These are phyloP conservation scores for Phytophthora vignae DNA, from an alignment of 352 stramenopile genomes.

Conservation along the genomic window DNA sequence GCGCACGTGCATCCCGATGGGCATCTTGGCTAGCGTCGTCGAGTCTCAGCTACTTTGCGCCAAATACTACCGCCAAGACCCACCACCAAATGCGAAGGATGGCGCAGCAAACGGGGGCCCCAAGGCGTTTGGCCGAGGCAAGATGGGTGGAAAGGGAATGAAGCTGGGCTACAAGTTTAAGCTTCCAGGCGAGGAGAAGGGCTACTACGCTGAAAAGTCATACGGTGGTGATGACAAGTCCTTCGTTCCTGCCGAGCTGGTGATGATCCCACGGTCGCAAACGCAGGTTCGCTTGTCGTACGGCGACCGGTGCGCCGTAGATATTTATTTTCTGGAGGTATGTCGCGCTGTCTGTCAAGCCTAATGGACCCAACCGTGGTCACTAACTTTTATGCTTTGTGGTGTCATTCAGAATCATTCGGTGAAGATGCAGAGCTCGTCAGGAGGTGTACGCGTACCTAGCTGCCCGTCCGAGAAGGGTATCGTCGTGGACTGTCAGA, in stretches of 20 bases:
- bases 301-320: conserved; percentile 84
- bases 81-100: conserved; percentile 49
- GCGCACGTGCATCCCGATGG: conserved; percentile 85
- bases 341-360: background rate
- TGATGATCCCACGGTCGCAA: conserved; percentile 87
- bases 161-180: conserved; percentile 91
- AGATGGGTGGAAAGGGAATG: conserved; percentile 87
- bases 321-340: conserved; percentile 93
- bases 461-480: conserved; percentile 81
- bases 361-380: background rate
- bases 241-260: conserved; percentile 83
- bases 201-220: conserved; percentile 86
- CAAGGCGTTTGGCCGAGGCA: conserved; percentile 69
- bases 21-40: conserved; percentile 82
- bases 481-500: conserved; percentile 69
- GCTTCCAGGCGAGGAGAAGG: conserved; percentile 85
- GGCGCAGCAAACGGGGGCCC: conserved; percentile 33
- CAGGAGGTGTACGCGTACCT: conserved; percentile 76
- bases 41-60: conserved; percentile 86
- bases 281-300: conserved; percentile 87
- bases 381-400: conserved; percentile 16
- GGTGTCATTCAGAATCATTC: conserved; percentile 66
- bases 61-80: conserved; percentile 86
- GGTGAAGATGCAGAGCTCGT: conserved; percentile 87
- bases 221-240: conserved; percentile 89